Evolutionary conservation across 192 early-diverging fungal genomes (phyloP).

Genomic region (Umbelopsis ramanniana): DNA sequence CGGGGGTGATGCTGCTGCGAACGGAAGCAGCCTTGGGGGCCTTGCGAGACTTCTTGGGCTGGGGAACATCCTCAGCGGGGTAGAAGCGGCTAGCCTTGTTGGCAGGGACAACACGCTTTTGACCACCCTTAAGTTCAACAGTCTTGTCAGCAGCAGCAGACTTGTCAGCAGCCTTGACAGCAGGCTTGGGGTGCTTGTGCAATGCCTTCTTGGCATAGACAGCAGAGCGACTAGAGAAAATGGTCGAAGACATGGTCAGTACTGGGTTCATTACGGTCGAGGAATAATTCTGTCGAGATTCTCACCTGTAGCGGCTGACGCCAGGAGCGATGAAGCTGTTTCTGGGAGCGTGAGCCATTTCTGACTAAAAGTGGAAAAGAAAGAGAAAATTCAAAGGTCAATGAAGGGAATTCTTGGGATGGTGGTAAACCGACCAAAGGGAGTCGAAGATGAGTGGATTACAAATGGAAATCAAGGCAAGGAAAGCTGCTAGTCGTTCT

Average conservation of each 20-base stretch:
- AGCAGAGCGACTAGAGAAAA: slow-evolving; percentile 62
- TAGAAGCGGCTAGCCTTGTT: slow-evolving; percentile 78
- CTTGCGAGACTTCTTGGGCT: slow-evolving; percentile 84
- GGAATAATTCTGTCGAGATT: background rate
- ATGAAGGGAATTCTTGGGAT: background rate
- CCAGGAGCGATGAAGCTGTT: slow-evolving; percentile 87
- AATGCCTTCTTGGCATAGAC: slow-evolving; percentile 86
- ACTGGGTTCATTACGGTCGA: background rate
- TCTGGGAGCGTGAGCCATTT: slow-evolving; percentile 69
- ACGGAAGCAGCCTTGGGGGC: slow-evolving; percentile 69
- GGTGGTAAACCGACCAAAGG: background rate
- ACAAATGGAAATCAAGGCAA: background rate
- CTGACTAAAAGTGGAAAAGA: slow-evolving; percentile 25
- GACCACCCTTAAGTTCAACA: slow-evolving; percentile 72
- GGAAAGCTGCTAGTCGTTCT: no score
- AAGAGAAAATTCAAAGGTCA: background rate
- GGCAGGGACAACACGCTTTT: slow-evolving; percentile 68
- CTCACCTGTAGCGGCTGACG: slow-evolving; percentile 68
- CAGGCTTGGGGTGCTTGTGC: slow-evolving; percentile 86
- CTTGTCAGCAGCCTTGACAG: slow-evolving; percentile 53
- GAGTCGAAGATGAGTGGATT: background rate
- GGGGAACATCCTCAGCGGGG: slow-evolving; percentile 83
- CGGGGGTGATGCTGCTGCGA: slow-evolving; percentile 94
- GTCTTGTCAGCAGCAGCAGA: slow-evolving; percentile 63
- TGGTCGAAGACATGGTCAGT: no score